Conservation (phyloP, 2,329 filamentous ascomycete species). For the Fusarium stilboides region DNA sequence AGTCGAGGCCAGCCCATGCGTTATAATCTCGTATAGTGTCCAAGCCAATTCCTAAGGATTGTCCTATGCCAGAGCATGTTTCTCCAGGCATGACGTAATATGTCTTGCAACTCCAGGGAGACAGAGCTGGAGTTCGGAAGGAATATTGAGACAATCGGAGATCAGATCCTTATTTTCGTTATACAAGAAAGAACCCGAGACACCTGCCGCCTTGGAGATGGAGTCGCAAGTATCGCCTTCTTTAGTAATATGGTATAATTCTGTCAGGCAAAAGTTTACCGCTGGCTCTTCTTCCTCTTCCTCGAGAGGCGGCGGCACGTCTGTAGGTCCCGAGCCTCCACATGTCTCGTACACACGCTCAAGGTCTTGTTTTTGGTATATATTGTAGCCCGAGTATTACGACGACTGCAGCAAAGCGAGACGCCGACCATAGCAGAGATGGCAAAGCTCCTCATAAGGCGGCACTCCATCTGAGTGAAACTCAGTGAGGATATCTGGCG, state of each 20-base stretch:
- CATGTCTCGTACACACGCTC: constrained; percentile 28
- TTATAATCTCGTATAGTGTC: constrained; percentile 21
- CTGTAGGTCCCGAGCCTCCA: constrained; percentile 9
- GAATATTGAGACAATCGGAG: constrained; percentile 27
- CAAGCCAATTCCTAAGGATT: constrained; percentile 9
- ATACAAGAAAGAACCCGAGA: constrained; percentile 35
- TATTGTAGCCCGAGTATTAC: constrained; percentile 44
- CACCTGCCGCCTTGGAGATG: constrained; percentile 29
- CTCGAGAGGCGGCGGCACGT: constrained; percentile 1
- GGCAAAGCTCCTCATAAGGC: constrained; percentile 42
- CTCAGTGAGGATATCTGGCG: constrained; percentile 28
- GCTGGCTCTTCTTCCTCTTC: neutral
- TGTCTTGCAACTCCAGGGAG: constrained; percentile 3
- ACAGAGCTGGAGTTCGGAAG: constrained; percentile 28
- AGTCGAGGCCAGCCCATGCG: constrained; percentile 19
- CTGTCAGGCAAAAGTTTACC: constrained; percentile 12
- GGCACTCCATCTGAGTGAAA: constrained; percentile 19
- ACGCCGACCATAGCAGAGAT: constrained; percentile 38
- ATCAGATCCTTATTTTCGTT: constrained; percentile 29
- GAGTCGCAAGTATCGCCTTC: constrained; percentile 42
- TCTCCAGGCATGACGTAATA: neutral
- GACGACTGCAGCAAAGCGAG: constrained; percentile 47
- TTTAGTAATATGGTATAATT: constrained; percentile 13
- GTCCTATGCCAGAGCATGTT: constrained; percentile 1
- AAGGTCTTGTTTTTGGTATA: constrained; percentile 21